These are phyloP conservation scores for Pleurotus djamor DNA, from an alignment of 768 basidiomycete genomes.

Conservation along the genomic window DNA sequence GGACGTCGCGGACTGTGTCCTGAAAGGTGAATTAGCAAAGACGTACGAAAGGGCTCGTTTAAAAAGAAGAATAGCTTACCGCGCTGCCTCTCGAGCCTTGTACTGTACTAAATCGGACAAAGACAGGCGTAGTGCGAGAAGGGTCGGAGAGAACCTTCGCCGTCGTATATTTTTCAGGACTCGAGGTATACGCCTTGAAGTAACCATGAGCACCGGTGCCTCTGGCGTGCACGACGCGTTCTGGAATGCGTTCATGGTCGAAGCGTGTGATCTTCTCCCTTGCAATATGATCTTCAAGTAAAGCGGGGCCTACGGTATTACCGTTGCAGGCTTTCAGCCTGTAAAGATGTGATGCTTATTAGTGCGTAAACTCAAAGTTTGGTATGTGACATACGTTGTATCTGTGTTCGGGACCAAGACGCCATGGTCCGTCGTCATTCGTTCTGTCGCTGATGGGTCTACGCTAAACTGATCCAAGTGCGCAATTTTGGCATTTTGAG, in stretches of 20 bases:
- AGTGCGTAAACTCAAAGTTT: not conserved
- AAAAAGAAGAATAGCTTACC: constrained; percentile 31
- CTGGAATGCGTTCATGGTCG: constrained; percentile 89
- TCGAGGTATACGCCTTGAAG: constrained; percentile 71
- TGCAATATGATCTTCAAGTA: constrained; percentile 77
- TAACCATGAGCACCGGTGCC: constrained; percentile 81
- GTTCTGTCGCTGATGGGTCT: constrained; percentile 22
- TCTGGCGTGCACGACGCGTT: constrained; percentile 73
- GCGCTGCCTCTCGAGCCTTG: constrained; percentile 81
- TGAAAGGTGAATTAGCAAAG: constrained; percentile 16
- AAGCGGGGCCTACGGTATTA: constrained; percentile 56
- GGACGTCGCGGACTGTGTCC: constrained; percentile 81
- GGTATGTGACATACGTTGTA: constrained; percentile 45
- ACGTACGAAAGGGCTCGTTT: not conserved
- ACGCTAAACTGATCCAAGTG: constrained; percentile 31
- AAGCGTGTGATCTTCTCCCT: constrained; percentile 79
- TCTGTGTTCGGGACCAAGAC: constrained; percentile 60
- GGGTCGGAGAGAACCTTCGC: constrained; percentile 75
- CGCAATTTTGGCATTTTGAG: constrained; percentile 27
- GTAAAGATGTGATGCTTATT: not conserved
- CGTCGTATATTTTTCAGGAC: constrained; percentile 68
- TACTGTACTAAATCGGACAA: constrained; percentile 86
- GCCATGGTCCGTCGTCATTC: constrained; percentile 63
- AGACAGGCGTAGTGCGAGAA: constrained; percentile 69
- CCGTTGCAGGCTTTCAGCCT: constrained; percentile 58